Evolutionary conservation across 257 asterid species (phyloP).

Genomic region (Echium plantagineum): DNA sequence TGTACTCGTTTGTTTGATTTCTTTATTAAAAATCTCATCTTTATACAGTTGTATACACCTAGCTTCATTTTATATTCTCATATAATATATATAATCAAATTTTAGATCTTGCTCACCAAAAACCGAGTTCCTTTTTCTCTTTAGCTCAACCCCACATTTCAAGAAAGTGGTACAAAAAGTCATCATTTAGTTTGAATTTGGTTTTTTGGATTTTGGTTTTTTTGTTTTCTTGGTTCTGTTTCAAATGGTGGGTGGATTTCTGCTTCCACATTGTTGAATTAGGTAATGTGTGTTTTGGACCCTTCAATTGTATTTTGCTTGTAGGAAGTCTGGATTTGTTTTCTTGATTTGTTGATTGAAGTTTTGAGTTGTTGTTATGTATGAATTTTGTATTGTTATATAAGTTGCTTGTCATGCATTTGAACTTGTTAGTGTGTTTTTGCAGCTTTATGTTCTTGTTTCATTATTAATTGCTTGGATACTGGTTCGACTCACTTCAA

Average conservation of each 20-base stretch:
- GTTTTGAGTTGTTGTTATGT: neutral
- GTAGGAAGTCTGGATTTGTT: too few relatives aligned
- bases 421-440: too few relatives aligned
- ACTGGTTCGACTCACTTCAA: neutral
- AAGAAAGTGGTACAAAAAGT: neutral
- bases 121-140: too few relatives aligned
- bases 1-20: too few relatives aligned
- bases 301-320: too few relatives aligned
- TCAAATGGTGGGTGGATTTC: neutral
- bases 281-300: neutral
- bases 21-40: too few relatives aligned
- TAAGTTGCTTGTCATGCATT: too few relatives aligned
- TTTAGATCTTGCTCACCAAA: neutral
- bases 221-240: neutral
- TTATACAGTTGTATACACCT: too few relatives aligned
- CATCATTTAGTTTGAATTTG: neutral
- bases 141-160: too few relatives aligned
- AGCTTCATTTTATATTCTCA: neutral
- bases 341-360: neutral
- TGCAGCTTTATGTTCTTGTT: too few relatives aligned
- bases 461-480: too few relatives aligned
- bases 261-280: neutral
- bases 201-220: too few relatives aligned
- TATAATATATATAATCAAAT: neutral
- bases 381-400: neutral